Percentiles rank a stretch among this genome's conserved stretches.
Conservation (phyloP, 164 flowering plant genomes). For the Aristolochia contorta region DNA sequence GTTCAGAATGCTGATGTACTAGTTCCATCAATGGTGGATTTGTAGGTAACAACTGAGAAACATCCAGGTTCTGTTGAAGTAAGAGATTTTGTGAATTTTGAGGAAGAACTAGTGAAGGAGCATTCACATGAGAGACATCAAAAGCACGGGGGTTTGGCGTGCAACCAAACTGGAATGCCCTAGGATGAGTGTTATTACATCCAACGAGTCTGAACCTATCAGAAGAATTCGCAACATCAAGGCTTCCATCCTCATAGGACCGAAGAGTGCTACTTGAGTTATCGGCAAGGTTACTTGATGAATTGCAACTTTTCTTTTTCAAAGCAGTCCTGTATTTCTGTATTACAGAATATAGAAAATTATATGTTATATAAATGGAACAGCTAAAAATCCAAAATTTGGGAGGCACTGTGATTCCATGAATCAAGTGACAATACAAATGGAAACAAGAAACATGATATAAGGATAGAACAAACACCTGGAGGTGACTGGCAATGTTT, state of each 20-base stretch:
- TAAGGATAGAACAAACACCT: constrained; percentile 16
- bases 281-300: constrained; percentile 3
- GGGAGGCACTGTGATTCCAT: no score
- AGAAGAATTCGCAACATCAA: neutral
- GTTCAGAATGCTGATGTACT: neutral
- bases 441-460: neutral
- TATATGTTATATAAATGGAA: no score
- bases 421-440: neutral
- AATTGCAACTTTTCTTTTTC: constrained; percentile 4
- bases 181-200: neutral
- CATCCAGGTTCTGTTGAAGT: neutral
- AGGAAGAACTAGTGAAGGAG: neutral
- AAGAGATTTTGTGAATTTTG: neutral
- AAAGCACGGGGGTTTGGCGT: neutral
- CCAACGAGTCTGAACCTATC: constrained; percentile 2
- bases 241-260: constrained; percentile 3
- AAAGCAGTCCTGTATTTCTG: constrained; percentile 22
- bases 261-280: constrained; percentile 1
- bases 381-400: no score
- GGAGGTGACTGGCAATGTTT: constrained; percentile 37
- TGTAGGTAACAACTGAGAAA: neutral
- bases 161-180: constrained; percentile 1
- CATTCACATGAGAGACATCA: neutral
- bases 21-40: neutral
- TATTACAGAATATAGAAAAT: no score